A percentile compares a stretch with the other conserved stretches of the same genome.
Evolutionary conservation across 257 asterid species (phyloP).

Genomic region (Solanum pinnatisectum): DNA sequence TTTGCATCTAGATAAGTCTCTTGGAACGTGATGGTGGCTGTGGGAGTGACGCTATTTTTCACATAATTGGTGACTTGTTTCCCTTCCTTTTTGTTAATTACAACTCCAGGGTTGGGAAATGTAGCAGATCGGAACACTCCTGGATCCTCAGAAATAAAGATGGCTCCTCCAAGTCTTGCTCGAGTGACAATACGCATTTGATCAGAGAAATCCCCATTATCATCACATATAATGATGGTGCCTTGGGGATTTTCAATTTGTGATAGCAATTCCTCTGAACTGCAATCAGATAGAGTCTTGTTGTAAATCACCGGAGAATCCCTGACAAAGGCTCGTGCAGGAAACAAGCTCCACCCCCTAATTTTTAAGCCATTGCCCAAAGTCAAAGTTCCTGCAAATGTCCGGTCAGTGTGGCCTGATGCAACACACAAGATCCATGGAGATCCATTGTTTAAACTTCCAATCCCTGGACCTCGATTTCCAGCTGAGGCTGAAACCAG

Average conservation of each 20-base stretch:
- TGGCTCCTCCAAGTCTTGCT: not conserved
- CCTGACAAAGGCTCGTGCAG: not conserved
- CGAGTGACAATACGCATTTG: not conserved
- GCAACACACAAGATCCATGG: constrained; percentile 1
- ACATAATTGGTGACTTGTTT: not conserved
- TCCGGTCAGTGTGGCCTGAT: not conserved
- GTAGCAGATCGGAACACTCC: not conserved
- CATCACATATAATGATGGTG: not conserved
- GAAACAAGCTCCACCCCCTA: constrained; percentile 1
- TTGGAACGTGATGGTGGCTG: not conserved
- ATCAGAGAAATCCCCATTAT: not conserved
- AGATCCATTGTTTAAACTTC: constrained; percentile 2
- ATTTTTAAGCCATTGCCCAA: not conserved
- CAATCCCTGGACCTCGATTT: not conserved
- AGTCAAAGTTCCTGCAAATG: constrained; percentile 3
- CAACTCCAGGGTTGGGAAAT: constrained; percentile 3
- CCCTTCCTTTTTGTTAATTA: not conserved
- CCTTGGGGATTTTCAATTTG: not conserved
- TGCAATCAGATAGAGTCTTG: not conserved
- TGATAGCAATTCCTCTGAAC: not conserved
- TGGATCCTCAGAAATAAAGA: constrained; percentile 1
- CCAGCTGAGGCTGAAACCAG: constrained; percentile 7
- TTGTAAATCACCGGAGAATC: not conserved
- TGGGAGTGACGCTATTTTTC: not conserved
- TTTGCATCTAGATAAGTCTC: not conserved